Evolutionary conservation across 2,329 filamentous ascomycete species (phyloP), one percentile per base, ranked within the genome.

Genomic region (Colletotrichum gloeosporioides): DNA sequence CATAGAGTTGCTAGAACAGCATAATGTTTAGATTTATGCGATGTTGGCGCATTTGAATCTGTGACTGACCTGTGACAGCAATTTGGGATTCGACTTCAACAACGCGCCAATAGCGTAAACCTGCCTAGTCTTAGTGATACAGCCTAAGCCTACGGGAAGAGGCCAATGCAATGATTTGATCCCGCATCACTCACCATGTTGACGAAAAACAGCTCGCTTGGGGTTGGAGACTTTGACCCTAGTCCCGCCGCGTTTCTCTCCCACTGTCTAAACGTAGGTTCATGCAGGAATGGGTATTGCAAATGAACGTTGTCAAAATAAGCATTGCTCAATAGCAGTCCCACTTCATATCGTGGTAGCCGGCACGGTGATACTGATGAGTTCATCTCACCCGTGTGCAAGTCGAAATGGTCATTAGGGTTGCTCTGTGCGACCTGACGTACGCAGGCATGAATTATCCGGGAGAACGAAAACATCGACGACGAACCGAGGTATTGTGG

Each of bases 281-380:
- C 78, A 72, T 86, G 85, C 9, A 86, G 73, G 69, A 86, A 85
- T 0, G 84, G 84, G 68, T 85, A 86, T 67, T 86, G 84, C 1
- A 81, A 77, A 65, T 86, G 84, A 13, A 86, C 83, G 34, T 84
- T 83, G 34, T 82, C 75, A 68, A 86, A 86, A 72, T 84, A 86
- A 2, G 84, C 83, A 55, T 80, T 71, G 53, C 79, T 80, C 3
- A 81, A 69, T 44, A 32, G 44, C 7, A 77, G 18, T 9, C 34
- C 75, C 10, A 69, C 22, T 9, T 61, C 71, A 57, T 77, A 67
- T 0, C 44, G 29, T 6, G 75, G 75, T 12, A 77, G 6, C 4
- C 32, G 57, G 15, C 74, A 73, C 22, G 69, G 69, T 6, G 69
- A 44, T 6, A 69, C 68, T 36, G 61, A 5, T 0, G 63, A 15